Evolutionary conservation across 257 asterid genomes (phyloP), one percentile per base, ranked within the genome.

Genomic region (Ophiorrhiza pumila): DNA sequence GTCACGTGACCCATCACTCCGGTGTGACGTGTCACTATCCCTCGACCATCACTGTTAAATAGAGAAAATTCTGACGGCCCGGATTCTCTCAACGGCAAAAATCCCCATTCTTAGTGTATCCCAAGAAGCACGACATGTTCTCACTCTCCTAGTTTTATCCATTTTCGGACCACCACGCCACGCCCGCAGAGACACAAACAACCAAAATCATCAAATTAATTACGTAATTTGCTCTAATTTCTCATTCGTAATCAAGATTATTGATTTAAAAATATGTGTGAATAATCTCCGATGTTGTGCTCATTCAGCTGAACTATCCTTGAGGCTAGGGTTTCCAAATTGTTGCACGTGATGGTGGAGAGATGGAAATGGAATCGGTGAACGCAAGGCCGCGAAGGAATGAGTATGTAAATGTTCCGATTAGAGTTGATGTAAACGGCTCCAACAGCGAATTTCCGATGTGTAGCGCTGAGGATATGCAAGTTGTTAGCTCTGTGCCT

Each of bases 381-480:
- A 69, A 50, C 63, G 50, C 68, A 53, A 69, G 65, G 47, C 61
- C 27, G 55, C 71, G 31, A 63, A 11, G 25, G 77, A 69, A 71
- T 37, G 77, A 75, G 14, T 70, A 46, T 45, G 79, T 53, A 47
- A 75, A 71, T 77, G 42, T 79, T 71, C 82, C 85, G n/a, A 60
- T 86, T 45, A 62, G 79, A 80, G 79, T 86, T 71, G 81, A 86
- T 66, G 84, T 74, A 27, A 65, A 60, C 74, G 84, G 85, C 74
- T 79, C 83, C 72, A 77, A 79, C 53, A 84, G 85, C 20, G 87
- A 88, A 56, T 84, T 86, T 65, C 49, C 50, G 76, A 74, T 76
- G 76, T 74, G 72, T 76, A 74, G 80, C 37, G 82, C 77, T 34
- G 87, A 76, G 72, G 87, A 82, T 29, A 64, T 81, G 73, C 74